phyloP scores from a whole-genome alignment of 805 yeast genomes.

The Phaffomyces antillensis region DNA sequence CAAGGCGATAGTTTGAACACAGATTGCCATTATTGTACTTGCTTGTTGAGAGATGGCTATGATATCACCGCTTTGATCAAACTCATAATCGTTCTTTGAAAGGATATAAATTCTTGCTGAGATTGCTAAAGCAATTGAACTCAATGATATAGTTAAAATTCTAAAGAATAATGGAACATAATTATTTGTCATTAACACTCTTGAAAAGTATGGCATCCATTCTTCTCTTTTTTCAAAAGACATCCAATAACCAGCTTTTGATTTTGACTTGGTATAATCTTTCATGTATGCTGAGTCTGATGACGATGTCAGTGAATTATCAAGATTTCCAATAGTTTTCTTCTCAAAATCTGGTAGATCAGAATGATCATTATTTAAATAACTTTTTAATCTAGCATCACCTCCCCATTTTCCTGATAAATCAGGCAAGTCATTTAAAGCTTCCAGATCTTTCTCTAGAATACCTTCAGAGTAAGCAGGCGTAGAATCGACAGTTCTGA shows the following conservation, averaged over 20 bases:
- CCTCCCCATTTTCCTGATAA: conserved; percentile 65
- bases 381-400: conserved; percentile 49
- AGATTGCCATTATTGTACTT: conserved; percentile 87
- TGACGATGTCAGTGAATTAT: conserved; percentile 1
- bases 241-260: conserved; percentile 66
- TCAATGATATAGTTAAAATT: conserved; percentile 47
- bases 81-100: conserved; percentile 16
- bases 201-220: conserved; percentile 54
- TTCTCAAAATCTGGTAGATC: conserved; percentile 4
- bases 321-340: neutral
- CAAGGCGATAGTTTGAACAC: conserved; percentile 73
- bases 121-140: conserved; percentile 63
- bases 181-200: conserved; percentile 65
- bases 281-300: conserved; percentile 14
- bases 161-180: conserved; percentile 76
- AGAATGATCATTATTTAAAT: conserved; percentile 33
- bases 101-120: conserved; percentile 52
- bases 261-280: conserved; percentile 34
- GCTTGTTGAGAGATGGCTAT: conserved; percentile 59
- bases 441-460: conserved; percentile 16
- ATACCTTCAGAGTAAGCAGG: conserved; percentile 26
- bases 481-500: conserved; percentile 40
- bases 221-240: conserved; percentile 52
- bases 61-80: conserved; percentile 5
- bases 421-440: conserved; percentile 28